A percentile compares a stretch with the other conserved stretches of the same genome.
Conservation (phyloP, 768 basidiomycete species). For the Russula sp. region DNA sequence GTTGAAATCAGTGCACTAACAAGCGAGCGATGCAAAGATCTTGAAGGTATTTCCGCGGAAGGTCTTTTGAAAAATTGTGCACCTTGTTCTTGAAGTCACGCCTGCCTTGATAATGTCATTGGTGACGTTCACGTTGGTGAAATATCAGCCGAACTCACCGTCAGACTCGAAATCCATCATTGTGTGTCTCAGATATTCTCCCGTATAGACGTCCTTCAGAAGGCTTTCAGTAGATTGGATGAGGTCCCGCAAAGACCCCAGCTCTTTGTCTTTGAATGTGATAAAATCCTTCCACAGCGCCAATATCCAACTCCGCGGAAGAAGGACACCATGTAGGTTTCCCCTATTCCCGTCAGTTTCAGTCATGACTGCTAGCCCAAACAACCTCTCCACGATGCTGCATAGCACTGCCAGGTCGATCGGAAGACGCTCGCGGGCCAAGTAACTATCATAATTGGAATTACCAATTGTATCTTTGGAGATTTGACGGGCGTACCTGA, state of each 20-base stretch:
- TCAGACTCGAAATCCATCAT: background rate
- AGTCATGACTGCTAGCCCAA: slow-evolving; percentile 42
- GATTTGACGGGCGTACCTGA: slow-evolving; percentile 10
- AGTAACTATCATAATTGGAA: slow-evolving; percentile 39
- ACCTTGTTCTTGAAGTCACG: background rate
- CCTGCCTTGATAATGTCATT: background rate
- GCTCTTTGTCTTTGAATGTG: slow-evolving; percentile 1
- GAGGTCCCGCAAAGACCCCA: background rate
- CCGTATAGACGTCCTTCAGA: slow-evolving; percentile 16
- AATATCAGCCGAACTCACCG: background rate
- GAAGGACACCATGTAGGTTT: slow-evolving; percentile 45
- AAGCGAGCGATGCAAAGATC: slow-evolving; percentile 20
- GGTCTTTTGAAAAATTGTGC: background rate
- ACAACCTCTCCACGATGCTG: slow-evolving; percentile 49
- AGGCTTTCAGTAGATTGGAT: slow-evolving; percentile 1
- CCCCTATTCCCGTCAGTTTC: slow-evolving; percentile 34
- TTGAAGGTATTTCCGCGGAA: slow-evolving; percentile 9
- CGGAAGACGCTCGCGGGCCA: slow-evolving; percentile 39
- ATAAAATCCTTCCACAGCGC: slow-evolving; percentile 26
- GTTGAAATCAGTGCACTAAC: background rate
- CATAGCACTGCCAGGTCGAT: slow-evolving; percentile 52
- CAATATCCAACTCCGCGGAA: slow-evolving; percentile 57
- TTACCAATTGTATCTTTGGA: background rate
- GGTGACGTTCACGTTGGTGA: background rate
- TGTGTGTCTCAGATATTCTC: slow-evolving; percentile 15